Percentiles rank a stretch among this genome's conserved stretches.
phyloP scores from a whole-genome alignment of 108 stramenopile genomes.

The Nitzschia sp. region DNA sequence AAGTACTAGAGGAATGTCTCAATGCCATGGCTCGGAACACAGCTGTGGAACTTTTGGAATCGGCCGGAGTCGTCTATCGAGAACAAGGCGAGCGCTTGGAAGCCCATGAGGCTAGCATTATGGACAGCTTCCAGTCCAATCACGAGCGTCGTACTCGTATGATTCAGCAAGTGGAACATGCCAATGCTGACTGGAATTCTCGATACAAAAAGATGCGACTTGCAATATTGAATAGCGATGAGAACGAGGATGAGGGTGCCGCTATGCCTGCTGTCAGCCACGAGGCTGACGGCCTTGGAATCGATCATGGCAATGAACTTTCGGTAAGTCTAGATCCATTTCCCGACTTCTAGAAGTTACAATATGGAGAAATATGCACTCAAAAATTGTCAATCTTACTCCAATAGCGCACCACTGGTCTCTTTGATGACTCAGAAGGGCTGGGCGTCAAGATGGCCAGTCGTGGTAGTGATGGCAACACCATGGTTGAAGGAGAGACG shows the following conservation, averaged over 20 bases:
- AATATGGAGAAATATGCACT: too few species aligned
- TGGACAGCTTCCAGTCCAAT: constrained; percentile 8
- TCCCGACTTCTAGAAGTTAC: too few species aligned
- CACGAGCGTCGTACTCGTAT: constrained; percentile 1
- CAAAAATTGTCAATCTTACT: too few species aligned
- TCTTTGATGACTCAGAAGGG: too few species aligned
- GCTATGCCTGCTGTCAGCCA: neutral
- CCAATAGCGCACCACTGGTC: too few species aligned
- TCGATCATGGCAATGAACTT: neutral
- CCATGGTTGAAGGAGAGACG: too few species aligned
- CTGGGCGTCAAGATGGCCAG: too few species aligned
- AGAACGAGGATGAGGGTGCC: neutral
- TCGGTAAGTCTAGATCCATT: too few species aligned
- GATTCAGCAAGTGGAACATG: neutral
- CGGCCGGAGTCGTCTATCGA: neutral
- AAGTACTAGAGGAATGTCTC: neutral
- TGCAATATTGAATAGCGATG: neutral
- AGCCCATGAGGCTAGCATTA: neutral
- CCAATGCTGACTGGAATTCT: constrained; percentile 7
- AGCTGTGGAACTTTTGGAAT: constrained; percentile 15
- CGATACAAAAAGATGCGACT: constrained; percentile 1
- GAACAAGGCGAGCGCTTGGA: constrained; percentile 2
- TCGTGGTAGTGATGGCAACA: too few species aligned
- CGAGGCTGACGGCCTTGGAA: neutral
- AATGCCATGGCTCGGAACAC: constrained; percentile 5